Evolutionary conservation across 2,329 filamentous ascomycete species (phyloP), one percentile per base, ranked within the genome.

Genomic region (Aspergillus alliaceus): DNA sequence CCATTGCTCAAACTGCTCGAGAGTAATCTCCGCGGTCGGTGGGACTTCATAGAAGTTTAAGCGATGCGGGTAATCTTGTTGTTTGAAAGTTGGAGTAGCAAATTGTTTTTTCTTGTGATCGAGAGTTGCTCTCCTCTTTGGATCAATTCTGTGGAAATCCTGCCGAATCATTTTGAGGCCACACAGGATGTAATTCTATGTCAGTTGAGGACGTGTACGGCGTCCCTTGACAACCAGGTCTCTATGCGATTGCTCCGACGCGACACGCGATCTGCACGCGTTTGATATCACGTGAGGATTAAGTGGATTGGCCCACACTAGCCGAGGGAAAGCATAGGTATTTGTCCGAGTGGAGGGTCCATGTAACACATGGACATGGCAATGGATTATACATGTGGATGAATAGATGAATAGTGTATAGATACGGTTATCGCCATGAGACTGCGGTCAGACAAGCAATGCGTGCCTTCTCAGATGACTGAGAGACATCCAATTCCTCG

Each of bases 1-100:
- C 95, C 95, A 99, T 83, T 96, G 92, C 73, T 99, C 95, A 69
- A 99, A 99, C 72, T 99, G 88, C 72, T 99, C 95, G 40, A 99
- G 86, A 0, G 91, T 96, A 66, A 99, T 95, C 71, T 99, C 95
- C 48, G 90, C 90, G 0, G 92, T 97, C 0, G 95, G 95, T 46
- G 95, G 90, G 25, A 88, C 83, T 42, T 86, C 80, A 78, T 99
- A 99, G 76, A 97, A 93, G 80, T 96, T 99, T 69, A 99, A 84
- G 56, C 93, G 89, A 74, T 93, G 84, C 14, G 88, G 86, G 72
- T 98, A 99, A 42, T 89, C 82, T 56, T 88, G 83, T 64, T 91
- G 86, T 74, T 90, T 88, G 80, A 87, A 96, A 54, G 83, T 80
- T 18, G 91, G 85, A 20, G 86, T 82, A 56, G 89, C 89, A 71